Evolutionary conservation across 257 asterid species (phyloP), one percentile per base, ranked within the genome.

Genomic region (Scutellaria barbata): DNA sequence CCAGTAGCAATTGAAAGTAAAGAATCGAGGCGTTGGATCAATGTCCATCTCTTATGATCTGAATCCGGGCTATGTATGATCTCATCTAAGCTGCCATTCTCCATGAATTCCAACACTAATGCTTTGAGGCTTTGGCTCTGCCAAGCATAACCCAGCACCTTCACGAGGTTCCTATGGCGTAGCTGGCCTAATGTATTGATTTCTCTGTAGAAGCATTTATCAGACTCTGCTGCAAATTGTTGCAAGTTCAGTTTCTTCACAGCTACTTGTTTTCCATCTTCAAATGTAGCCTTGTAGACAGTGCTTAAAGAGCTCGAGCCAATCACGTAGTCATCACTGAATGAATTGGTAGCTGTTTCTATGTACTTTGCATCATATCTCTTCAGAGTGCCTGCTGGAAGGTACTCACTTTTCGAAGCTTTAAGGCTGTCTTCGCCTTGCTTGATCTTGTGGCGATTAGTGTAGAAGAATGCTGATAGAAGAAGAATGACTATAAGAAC

Each of bases 131-230:
- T 87, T 3, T 84, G 62, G 57, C 96, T 87, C 87, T 88, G 89
- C 96, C 96, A 92, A 13, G 96, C 95, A 46, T 86, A 92, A 9
- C 98, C 97, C 1, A 85, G 69, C 12, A 92, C 81, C 74, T 83
- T 92, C 7, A 88, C 98, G 14, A 92, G 82, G 68, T 92, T 90
- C 80, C 81, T 84, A 74, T 92, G 98, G 73, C 90, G 77, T 68
- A 92, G 30, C 54, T 77, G 87, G 61, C 86, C 82, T 66, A 90
- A 78, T 9, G 75, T 85, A 60, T 90, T 88, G 68, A 79, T 84
- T 77, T 92, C 97, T 75, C 92, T 84, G 10, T 85, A 81, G 74
- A 90, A 92, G 76, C 85, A 82, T 76, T 83, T 88, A 22, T 86
- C 93, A 3, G 90, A 76, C 66, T 87, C 90, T n/a, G 55, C 85